Evolutionary conservation across 192 early-diverging fungal species (phyloP).

Genomic region (Coemansia sp.): DNA sequence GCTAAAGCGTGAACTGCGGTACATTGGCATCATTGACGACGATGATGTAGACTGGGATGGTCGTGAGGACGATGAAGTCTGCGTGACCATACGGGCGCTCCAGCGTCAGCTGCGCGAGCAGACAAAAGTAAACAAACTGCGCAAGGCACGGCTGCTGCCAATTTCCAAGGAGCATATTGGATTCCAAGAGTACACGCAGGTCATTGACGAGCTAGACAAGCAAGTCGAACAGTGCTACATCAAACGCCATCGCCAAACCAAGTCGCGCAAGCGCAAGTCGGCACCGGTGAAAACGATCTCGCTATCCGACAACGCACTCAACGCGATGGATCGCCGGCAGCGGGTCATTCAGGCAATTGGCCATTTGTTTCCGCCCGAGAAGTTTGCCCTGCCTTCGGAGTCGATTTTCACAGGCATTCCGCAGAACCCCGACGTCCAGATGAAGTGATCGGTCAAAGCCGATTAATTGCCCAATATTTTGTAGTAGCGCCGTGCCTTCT

Average conservation of each 20-base stretch:
- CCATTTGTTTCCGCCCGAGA: constrained; percentile 47
- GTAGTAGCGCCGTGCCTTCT: no score
- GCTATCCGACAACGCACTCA: constrained; percentile 64
- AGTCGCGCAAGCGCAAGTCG: constrained; percentile 69
- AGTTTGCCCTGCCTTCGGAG: constrained; percentile 39
- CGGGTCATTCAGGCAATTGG: constrained; percentile 67
- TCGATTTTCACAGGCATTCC: constrained; percentile 35
- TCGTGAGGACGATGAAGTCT: constrained; percentile 71
- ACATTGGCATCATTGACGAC: constrained; percentile 76
- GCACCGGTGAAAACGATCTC: constrained; percentile 51
- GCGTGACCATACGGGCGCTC: constrained; percentile 60
- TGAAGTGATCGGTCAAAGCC: constrained; percentile 3
- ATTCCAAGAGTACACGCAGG: constrained; percentile 82
- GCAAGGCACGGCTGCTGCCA: constrained; percentile 64
- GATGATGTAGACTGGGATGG: constrained; percentile 72
- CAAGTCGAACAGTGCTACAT: constrained; percentile 84
- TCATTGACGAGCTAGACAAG: constrained; percentile 84
- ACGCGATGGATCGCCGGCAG: constrained; percentile 63
- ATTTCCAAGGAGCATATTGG: constrained; percentile 69
- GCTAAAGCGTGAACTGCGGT: constrained; percentile 74
- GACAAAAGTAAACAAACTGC: constrained; percentile 58
- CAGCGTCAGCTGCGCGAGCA: constrained; percentile 73
- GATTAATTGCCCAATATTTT: no score
- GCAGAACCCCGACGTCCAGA: constrained; percentile 32
- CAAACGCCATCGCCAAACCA: constrained; percentile 72